Percentiles rank a stretch among this genome's conserved stretches.
phyloP scores from a whole-genome alignment of 2,329 filamentous ascomycete species.

The Emmonsiellopsis sp. region DNA sequence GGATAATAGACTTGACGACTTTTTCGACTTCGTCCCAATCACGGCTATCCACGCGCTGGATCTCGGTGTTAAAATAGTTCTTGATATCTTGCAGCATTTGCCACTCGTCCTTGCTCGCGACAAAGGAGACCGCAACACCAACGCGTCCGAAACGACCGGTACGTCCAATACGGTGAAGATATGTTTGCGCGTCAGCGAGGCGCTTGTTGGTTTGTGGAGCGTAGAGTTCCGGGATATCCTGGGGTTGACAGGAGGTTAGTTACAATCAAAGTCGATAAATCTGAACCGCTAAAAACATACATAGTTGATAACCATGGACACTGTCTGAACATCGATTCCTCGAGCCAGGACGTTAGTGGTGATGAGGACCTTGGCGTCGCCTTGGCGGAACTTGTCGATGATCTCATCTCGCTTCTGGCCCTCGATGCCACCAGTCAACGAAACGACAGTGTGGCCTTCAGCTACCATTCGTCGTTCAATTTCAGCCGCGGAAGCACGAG shows the following conservation, averaged over 20 bases:
- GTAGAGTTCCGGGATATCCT: slow-evolving; percentile 60
- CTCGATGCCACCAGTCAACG: slow-evolving; percentile 80
- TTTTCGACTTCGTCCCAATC: slow-evolving; percentile 90
- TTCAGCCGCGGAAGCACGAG: slow-evolving; percentile 71
- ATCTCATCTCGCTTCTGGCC: slow-evolving; percentile 72
- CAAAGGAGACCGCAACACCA: slow-evolving; percentile 90
- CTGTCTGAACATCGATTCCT: slow-evolving; percentile 83
- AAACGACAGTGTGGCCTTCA: slow-evolving; percentile 87
- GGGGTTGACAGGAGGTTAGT: slow-evolving; percentile 3
- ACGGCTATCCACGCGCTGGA: slow-evolving; percentile 69
- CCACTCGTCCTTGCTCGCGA: slow-evolving; percentile 78
- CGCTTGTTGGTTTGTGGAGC: slow-evolving; percentile 50
- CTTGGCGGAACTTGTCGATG: slow-evolving; percentile 76
- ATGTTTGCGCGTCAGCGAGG: slow-evolving; percentile 80
- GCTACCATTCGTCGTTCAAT: slow-evolving; percentile 78
- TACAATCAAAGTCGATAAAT: background rate
- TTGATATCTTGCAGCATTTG: slow-evolving; percentile 71
- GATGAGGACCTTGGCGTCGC: slow-evolving; percentile 89
- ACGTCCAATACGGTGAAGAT: slow-evolving; percentile 93
- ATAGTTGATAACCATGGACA: slow-evolving; percentile 99
- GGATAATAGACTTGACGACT: slow-evolving; percentile 71
- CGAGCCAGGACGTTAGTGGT: slow-evolving; percentile 94
- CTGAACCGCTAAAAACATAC: slow-evolving; percentile 27
- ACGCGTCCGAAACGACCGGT: slow-evolving; percentile 95
- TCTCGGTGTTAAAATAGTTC: slow-evolving; percentile 66